Conservation (phyloP, 2,329 filamentous ascomycete species). For the Beauveria medogensis region DNA sequence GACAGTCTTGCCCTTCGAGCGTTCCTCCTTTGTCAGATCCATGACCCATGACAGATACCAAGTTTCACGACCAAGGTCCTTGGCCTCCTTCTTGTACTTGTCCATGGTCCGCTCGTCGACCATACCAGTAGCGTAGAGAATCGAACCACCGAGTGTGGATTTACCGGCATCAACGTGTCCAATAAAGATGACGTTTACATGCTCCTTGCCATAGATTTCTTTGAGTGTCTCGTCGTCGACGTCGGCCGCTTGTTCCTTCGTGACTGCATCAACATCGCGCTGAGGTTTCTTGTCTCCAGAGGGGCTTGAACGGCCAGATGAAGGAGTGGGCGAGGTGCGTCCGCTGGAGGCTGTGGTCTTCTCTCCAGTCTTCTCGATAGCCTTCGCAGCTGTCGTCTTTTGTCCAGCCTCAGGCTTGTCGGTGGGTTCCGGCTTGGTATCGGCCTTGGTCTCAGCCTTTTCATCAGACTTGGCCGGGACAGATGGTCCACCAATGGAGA, state of each 20-base stretch:
- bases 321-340: conserved; percentile 71
- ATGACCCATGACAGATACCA: conserved; percentile 99
- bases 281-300: conserved; percentile 46
- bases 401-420: conserved; percentile 60
- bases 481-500: conserved; percentile 32
- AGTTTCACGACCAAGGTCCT: conserved; percentile 90
- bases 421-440: conserved; percentile 40
- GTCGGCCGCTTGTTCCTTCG: conserved; percentile 71
- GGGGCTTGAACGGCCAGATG: conserved; percentile 78
- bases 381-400: conserved; percentile 81
- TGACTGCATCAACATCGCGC: conserved; percentile 74
- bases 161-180: conserved; percentile 98
- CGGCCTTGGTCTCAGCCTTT: conserved; percentile 37
- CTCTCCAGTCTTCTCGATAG: conserved; percentile 84
- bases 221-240: conserved; percentile 67
- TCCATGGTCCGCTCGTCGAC: conserved; percentile 98
- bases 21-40: conserved; percentile 93
- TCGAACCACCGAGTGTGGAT: conserved; percentile 88
- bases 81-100: conserved; percentile 95
- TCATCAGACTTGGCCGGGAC: conserved; percentile 32
- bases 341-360: conserved; percentile 46
- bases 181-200: conserved; percentile 93
- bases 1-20: conserved; percentile 94
- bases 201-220: conserved; percentile 92
- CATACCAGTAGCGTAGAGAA: conserved; percentile 92